phyloP scores from a whole-genome alignment of 2,329 filamentous ascomycete genomes.

The Onygenales sp. region DNA sequence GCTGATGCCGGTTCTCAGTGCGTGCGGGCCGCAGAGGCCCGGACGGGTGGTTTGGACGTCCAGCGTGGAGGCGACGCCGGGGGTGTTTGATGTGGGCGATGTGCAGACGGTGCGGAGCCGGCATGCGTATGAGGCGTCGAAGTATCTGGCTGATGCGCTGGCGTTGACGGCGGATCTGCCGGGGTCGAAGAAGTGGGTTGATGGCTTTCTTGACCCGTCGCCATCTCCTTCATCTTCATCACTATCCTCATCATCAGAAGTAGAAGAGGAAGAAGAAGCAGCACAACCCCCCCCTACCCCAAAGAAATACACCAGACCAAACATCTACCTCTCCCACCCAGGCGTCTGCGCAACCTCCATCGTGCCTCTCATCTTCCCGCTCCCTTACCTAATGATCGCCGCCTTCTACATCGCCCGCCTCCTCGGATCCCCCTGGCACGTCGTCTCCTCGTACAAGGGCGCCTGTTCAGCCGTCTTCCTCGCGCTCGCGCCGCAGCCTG shows the following conservation, averaged over 20 bases:
- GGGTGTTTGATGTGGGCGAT: conserved; percentile 56
- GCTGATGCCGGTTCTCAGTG: conserved; percentile 61
- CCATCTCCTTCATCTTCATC: conserved; percentile 20
- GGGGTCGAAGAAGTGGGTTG: conserved; percentile 48
- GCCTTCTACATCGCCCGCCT: conserved; percentile 63
- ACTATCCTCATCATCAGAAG: conserved; percentile 2
- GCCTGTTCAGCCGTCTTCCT: conserved; percentile 71
- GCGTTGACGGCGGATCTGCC: conserved; percentile 64
- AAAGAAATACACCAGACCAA: conserved; percentile 35
- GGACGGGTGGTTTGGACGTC: conserved; percentile 80
- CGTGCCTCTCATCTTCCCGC: conserved; percentile 60
- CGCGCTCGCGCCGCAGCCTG: conserved; percentile 52
- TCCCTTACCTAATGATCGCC: conserved; percentile 59
- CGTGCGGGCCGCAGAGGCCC: conserved; percentile 24
- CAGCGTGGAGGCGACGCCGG: conserved; percentile 60
- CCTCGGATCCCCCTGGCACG: conserved; percentile 84
- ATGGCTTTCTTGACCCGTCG: conserved; percentile 41
- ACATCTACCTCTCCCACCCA: conserved; percentile 72
- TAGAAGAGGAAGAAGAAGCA: neutral
- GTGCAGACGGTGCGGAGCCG: conserved; percentile 59
- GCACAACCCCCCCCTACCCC: conserved; percentile 12
- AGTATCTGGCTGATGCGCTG: conserved; percentile 77
- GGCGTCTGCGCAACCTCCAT: conserved; percentile 78
- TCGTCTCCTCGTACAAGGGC: conserved; percentile 63
- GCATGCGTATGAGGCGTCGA: conserved; percentile 73